Evolutionary conservation across 2,329 filamentous ascomycete species (phyloP), one percentile per base, ranked within the genome.

Genomic region (Ascomycota sp.): DNA sequence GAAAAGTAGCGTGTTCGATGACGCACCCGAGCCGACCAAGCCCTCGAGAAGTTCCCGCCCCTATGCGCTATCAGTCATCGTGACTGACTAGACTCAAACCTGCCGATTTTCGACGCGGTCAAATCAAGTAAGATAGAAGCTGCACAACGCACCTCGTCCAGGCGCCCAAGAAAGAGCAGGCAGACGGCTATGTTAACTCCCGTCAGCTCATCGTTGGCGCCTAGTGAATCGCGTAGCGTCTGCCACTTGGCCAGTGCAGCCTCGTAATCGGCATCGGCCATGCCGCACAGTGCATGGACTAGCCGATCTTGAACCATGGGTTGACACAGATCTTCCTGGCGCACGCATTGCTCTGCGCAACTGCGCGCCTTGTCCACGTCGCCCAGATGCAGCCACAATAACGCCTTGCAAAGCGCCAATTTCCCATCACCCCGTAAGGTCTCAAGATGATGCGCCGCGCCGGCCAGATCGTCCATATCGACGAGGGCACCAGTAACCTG

Each of bases 401-500:
- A 57, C 3, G 75, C 67, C 36, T 59, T 62, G 4, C 65, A 56
- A 9, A 61, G 50, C 3, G 50, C 50, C 35, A 64, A 40, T 48
- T 56, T 53, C 13, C 50, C 45, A 40, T 55, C 43, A 13, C 51
- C 43, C 3, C 46, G 55, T 10, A 92, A 49, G 4, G 61, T 69
- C 13, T 59, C 57, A 2, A 98, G 56, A 42, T 91, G 82, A 20
- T 75, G 59, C 1, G 65, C 70, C 0, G 86, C 89, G 4, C 79
- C 81, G 3, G 78, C 70, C 0, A 91, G 48, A 45, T 98, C 86
- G 7, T 82, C 81, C 73, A 94, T 91, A 49, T 89, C 79, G 5
- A 86, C 63, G 20, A 89, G 53, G 1, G 75, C 73, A 10, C 67
- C 64, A 0, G 68, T 68, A 2, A 77, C 68, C 32, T 64, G 55